Evolutionary conservation across 2,329 filamentous ascomycete species (phyloP).

Genomic region (Plenodomus biglobosus): DNA sequence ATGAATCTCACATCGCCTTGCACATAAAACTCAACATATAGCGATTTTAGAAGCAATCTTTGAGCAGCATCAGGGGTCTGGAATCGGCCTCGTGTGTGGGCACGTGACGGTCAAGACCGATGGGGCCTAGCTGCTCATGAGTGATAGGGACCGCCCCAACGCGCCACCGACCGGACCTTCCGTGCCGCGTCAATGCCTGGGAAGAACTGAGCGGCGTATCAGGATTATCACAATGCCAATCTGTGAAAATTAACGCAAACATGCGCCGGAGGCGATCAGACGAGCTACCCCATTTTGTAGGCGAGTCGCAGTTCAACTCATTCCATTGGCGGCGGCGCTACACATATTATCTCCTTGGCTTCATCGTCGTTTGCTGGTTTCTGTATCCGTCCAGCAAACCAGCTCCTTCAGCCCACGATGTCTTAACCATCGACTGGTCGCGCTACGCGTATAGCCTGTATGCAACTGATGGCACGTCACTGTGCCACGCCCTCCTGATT

Average conservation of each 20-base stretch:
- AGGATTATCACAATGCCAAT: slow-evolving; percentile 1
- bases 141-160: neutral
- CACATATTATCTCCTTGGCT: slow-evolving; percentile 26
- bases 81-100: no score
- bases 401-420: slow-evolving; percentile 8
- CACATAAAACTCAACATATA: no score
- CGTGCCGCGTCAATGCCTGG: neutral
- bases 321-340: slow-evolving; percentile 35
- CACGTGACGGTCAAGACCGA: neutral
- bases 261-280: slow-evolving; percentile 40
- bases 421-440: slow-evolving; percentile 39
- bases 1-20: neutral
- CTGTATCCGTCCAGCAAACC: slow-evolving; percentile 21
- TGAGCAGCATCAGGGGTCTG: no score
- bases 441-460: slow-evolving; percentile 49
- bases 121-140: neutral
- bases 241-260: slow-evolving; percentile 6
- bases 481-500: slow-evolving; percentile 50
- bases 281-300: slow-evolving; percentile 37
- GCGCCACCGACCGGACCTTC: neutral
- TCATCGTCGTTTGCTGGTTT: slow-evolving; percentile 35
- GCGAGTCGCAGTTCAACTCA: slow-evolving; percentile 11
- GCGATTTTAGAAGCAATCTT: no score
- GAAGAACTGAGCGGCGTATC: neutral
- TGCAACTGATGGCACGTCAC: slow-evolving; percentile 46